phyloP scores from a whole-genome alignment of 768 basidiomycete genomes.

The Russula sp. region DNA sequence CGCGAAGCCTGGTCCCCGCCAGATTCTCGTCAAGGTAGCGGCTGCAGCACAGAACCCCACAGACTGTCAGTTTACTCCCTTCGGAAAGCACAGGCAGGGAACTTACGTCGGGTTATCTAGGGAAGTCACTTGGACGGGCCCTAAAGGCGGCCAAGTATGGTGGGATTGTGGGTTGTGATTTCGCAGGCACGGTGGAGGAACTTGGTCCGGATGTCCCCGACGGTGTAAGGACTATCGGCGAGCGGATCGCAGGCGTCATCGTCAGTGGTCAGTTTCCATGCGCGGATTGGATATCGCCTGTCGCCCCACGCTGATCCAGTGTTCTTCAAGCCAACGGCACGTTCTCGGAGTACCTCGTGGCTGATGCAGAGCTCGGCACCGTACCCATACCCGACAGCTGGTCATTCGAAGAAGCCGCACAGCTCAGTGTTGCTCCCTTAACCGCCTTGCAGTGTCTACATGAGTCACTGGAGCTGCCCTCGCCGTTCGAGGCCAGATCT shows the following conservation, averaged over 20 bases:
- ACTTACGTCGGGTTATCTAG: not conserved
- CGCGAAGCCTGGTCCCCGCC: slow-evolving; percentile 4
- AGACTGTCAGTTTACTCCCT: slow-evolving; percentile 9
- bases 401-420: slow-evolving; percentile 22
- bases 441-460: slow-evolving; percentile 22
- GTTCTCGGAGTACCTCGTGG: slow-evolving; percentile 17
- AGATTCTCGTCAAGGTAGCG: slow-evolving; percentile 14
- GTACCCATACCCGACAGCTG: slow-evolving; percentile 16
- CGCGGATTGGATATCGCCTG: not conserved
- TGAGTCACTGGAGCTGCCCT: slow-evolving; percentile 15
- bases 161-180: slow-evolving; percentile 19
- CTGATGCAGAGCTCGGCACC: slow-evolving; percentile 4
- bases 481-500: not conserved
- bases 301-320: not conserved
- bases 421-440: slow-evolving; percentile 17
- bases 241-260: slow-evolving; percentile 19
- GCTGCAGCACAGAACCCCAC: slow-evolving; percentile 15
- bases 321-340: slow-evolving; percentile 8
- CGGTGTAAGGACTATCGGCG: slow-evolving; percentile 18
- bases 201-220: slow-evolving; percentile 19
- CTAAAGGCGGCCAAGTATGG: slow-evolving; percentile 4
- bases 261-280: not conserved
- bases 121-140: not conserved
- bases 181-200: slow-evolving; percentile 19
- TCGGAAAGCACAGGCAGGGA: not conserved